These are phyloP conservation scores for Boletus smithii DNA, from an alignment of 1,284 basidiomycete species.

Conservation along the genomic window DNA sequence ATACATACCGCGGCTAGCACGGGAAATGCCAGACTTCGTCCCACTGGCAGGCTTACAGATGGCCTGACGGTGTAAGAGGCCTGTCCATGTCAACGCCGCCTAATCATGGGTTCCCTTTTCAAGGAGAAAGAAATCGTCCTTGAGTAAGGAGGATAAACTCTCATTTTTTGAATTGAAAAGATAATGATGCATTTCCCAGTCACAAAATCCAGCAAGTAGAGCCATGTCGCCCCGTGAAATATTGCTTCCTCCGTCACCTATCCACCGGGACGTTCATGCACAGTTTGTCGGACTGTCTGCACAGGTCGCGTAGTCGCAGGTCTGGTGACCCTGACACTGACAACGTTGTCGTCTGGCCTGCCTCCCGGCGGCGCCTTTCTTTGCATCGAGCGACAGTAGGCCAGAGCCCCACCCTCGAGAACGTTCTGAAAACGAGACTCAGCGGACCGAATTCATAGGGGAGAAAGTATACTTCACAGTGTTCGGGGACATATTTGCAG, in stretches of 20 bases:
- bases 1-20: background rate
- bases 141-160: background rate
- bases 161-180: no score
- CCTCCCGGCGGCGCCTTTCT: conserved; percentile 8
- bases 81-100: no score
- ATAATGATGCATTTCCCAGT: background rate
- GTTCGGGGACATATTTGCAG: conserved; percentile 3
- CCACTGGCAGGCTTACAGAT: no score
- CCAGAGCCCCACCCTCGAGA: background rate
- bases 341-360: conserved; percentile 6
- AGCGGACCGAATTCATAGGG: background rate
- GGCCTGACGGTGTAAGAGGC: no score
- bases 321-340: conserved; percentile 4
- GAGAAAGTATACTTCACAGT: conserved; percentile 2
- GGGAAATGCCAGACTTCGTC: background rate
- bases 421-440: conserved; percentile 9
- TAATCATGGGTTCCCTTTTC: background rate
- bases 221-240: background rate
- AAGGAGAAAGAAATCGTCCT: background rate
- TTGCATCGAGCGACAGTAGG: background rate
- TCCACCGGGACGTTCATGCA: background rate
- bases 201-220: background rate
- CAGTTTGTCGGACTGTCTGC: conserved; percentile 2
- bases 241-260: background rate
- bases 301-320: conserved; percentile 7